These are phyloP conservation scores for Aethionema arabicum DNA, from an alignment of 345 rosid species.

Conservation along the genomic window DNA sequence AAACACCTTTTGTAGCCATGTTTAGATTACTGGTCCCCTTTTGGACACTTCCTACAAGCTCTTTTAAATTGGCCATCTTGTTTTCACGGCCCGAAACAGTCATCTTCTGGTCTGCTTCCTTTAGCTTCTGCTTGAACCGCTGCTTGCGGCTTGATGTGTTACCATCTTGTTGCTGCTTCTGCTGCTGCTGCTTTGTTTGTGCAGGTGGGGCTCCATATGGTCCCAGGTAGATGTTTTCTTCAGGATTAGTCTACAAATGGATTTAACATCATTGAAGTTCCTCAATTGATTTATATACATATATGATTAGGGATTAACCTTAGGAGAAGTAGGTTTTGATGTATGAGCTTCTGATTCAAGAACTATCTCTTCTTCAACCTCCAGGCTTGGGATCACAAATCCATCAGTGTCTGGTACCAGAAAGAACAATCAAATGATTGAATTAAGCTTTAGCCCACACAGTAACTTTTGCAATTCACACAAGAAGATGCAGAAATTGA, in stretches of 20 bases:
- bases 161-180: slow-evolving; percentile 62
- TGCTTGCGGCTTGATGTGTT: slow-evolving; percentile 66
- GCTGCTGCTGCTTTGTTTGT: slow-evolving; percentile 49
- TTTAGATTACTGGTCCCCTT: slow-evolving; percentile 36
- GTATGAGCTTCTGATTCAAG: slow-evolving; percentile 45
- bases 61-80: slow-evolving; percentile 71
- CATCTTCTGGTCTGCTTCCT: slow-evolving; percentile 74
- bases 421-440: not conserved
- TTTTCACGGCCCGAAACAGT: slow-evolving; percentile 76
- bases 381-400: slow-evolving; percentile 96
- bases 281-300: not conserved
- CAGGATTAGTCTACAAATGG: slow-evolving; percentile 44
- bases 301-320: slow-evolving; percentile 44
- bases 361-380: slow-evolving; percentile 39
- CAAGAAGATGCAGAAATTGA: slow-evolving; percentile 3
- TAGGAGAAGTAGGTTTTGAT: slow-evolving; percentile 56
- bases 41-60: slow-evolving; percentile 60
- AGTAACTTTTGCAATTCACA: not conserved
- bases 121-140: slow-evolving; percentile 76
- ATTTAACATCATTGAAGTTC: not conserved
- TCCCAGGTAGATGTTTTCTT: slow-evolving; percentile 84
- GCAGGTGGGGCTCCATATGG: slow-evolving; percentile 94
- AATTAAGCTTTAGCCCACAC: not conserved
- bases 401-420: slow-evolving; percentile 75
- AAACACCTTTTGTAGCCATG: slow-evolving; percentile 48